Base-by-base conservation (phyloP, 176 grass and related monocot genomes). In the Rhynchospora tenuis region DNA sequence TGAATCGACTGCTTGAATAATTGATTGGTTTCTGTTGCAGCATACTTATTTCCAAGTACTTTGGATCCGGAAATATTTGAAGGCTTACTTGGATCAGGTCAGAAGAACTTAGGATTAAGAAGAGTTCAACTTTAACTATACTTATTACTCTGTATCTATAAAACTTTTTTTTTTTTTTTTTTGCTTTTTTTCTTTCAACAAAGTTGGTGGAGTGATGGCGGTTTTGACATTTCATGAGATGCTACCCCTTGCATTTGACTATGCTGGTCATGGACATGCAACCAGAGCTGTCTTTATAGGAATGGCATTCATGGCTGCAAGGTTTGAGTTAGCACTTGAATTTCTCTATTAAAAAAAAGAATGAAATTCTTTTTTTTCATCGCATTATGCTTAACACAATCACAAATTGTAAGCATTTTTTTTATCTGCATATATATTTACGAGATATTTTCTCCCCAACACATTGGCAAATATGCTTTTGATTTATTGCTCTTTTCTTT, bases 31-130 rank as follows among this genome's bases (percentile, higher is more conserved):
- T 15, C 56, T 33, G 3, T 82, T 72, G 78, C 92, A 98, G 95
- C 92, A 60, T 94, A 91, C 16, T 31, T 95, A 83, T 94, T 98
- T 81, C 95, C 95, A 68, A 98, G 90, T 72, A 90, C 81, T 70
- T 72, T 98, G 82, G 85, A 93, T 87, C 95, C 95, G 59, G 92
- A 95, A 93, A 94, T 98, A 81, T 73, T 98, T 84, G 92, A 98
- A 89, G 92, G 95, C 59, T 86, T 98, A 93, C 95, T 98, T 89
- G 95, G 92, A 93, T 93, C 94, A 93, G 95, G 95, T 98, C 85
- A 80, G 20, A 71, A 47, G 13, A 17, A 75, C 54, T 51, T 51
- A 75, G 23, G 28, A 15, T 29, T 54, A 76, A 19, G 12, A 29
- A 55, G 26, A 29, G 22, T 55, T 55, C 47, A 55, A 55, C 42